These are phyloP conservation scores for Pyricularia grisea DNA, from an alignment of 2,329 filamentous ascomycete genomes.

Conservation along the genomic window DNA sequence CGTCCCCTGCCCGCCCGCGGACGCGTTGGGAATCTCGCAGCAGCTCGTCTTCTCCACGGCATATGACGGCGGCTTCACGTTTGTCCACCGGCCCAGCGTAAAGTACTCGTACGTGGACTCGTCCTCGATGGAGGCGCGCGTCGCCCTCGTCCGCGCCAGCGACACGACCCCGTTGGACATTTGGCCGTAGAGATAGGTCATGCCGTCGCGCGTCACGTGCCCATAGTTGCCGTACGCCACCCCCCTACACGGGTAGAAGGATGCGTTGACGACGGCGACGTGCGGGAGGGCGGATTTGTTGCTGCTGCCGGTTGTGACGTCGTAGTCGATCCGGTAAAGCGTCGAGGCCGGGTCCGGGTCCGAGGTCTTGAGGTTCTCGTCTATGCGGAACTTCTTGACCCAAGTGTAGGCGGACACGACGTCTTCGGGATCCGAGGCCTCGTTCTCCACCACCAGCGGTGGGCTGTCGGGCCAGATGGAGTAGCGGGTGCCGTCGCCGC, in stretches of 20 bases:
- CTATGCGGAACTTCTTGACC: neutral
- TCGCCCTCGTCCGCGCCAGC: constrained; percentile 1
- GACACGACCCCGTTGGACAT: neutral
- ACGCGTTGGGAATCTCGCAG: constrained; percentile 2
- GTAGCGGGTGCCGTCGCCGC: constrained; percentile 1
- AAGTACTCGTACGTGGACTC: neutral
- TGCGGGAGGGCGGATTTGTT: neutral
- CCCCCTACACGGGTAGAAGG: neutral
- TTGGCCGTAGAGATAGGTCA: constrained; percentile 1
- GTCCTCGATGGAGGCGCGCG: neutral
- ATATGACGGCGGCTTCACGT: neutral
- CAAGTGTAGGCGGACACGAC: neutral
- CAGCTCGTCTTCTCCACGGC: neutral
- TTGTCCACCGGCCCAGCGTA: neutral
- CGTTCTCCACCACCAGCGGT: neutral
- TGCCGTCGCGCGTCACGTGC: neutral
- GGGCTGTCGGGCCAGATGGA: constrained; percentile 3
- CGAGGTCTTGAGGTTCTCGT: neutral
- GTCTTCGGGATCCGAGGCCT: too few relatives aligned
- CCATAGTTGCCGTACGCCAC: constrained; percentile 3
- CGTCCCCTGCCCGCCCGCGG: constrained; percentile 3
- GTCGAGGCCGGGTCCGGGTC: neutral
- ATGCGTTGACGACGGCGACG: neutral
- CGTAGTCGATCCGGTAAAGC: constrained; percentile 1
- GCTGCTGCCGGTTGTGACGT: neutral